Conservation (phyloP, 768 basidiomycete genomes). For the Suillus discolor region DNA sequence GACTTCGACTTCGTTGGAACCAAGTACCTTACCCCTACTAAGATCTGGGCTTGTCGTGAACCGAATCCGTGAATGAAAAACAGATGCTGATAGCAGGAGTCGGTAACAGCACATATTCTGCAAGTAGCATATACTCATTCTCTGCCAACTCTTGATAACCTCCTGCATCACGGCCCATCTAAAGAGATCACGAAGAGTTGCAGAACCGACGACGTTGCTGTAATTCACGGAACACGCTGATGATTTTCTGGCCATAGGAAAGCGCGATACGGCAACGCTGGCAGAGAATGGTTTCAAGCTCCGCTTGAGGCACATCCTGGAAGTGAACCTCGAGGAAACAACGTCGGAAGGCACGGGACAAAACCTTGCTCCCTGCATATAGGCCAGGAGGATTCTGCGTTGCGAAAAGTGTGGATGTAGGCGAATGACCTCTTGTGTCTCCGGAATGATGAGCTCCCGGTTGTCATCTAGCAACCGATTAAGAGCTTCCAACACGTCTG, state of each 20-base stretch:
- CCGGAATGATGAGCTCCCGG: slow-evolving; percentile 91
- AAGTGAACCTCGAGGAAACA: slow-evolving; percentile 98
- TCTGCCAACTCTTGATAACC: slow-evolving; percentile 92
- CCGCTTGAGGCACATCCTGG: slow-evolving; percentile 92
- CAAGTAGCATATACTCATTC: slow-evolving; percentile 97
- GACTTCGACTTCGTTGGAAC: too few relatives aligned
- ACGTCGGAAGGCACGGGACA: slow-evolving; percentile 95
- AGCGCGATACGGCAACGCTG: slow-evolving; percentile 92
- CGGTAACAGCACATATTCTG: slow-evolving; percentile 71
- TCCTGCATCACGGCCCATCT: slow-evolving; percentile 94
- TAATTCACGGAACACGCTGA: slow-evolving; percentile 88
- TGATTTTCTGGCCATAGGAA: slow-evolving; percentile 89
- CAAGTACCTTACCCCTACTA: too few relatives aligned
- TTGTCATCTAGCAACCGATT: slow-evolving; percentile 98
- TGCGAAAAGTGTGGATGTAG: slow-evolving; percentile 96
- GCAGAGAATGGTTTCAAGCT: slow-evolving; percentile 92
- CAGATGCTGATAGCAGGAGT: too few relatives aligned
- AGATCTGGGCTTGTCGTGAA: too few relatives aligned
- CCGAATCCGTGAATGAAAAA: too few relatives aligned
- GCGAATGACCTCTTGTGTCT: slow-evolving; percentile 91
- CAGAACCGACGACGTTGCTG: slow-evolving; percentile 94
- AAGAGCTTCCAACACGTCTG: slow-evolving; percentile 95
- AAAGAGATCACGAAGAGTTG: slow-evolving; percentile 96
- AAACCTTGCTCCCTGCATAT: slow-evolving; percentile 91
- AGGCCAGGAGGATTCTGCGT: slow-evolving; percentile 98